Conservation (phyloP, 2,329 filamentous ascomycete species). For the Phialocephala subalpina region DNA sequence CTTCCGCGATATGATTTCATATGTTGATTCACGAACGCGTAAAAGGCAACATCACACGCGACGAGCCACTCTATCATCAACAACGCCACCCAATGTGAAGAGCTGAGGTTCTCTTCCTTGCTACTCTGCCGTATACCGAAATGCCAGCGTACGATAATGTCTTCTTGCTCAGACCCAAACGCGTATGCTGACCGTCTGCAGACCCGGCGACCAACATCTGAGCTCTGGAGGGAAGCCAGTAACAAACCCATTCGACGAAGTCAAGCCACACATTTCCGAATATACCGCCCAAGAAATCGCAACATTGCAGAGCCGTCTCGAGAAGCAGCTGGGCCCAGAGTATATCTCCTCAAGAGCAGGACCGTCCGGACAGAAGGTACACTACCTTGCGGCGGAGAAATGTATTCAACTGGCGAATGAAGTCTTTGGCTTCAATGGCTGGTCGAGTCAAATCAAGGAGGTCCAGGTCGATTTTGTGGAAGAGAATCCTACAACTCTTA, state of each 20-base stretch:
- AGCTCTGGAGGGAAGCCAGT: slow-evolving; percentile 50
- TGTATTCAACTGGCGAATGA: slow-evolving; percentile 95
- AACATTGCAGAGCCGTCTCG: slow-evolving; percentile 83
- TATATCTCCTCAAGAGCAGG: slow-evolving; percentile 90
- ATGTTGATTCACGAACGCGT: slow-evolving; percentile 17
- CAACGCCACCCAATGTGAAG: slow-evolving; percentile 29
- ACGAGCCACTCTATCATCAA: slow-evolving; percentile 19
- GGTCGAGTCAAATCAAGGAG: slow-evolving; percentile 95
- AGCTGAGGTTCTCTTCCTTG: slow-evolving; percentile 18
- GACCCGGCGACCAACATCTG: slow-evolving; percentile 73
- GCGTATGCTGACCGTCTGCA: slow-evolving; percentile 46
- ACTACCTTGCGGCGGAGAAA: slow-evolving; percentile 96
- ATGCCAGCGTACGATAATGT: slow-evolving; percentile 55
- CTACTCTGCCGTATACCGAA: slow-evolving; percentile 27
- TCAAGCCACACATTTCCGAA: slow-evolving; percentile 71
- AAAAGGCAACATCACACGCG: slow-evolving; percentile 20
- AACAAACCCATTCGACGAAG: slow-evolving; percentile 84
- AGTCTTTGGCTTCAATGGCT: slow-evolving; percentile 96
- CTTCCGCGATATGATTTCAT: slow-evolving; percentile 15
- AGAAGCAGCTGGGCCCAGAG: slow-evolving; percentile 94
- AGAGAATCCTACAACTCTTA: slow-evolving; percentile 79
- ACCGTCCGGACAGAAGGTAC: slow-evolving; percentile 83
- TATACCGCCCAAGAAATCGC: slow-evolving; percentile 94
- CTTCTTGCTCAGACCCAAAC: background rate
- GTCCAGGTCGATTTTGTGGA: slow-evolving; percentile 96